Conservation (phyloP, 1,284 basidiomycete species). For the Cryptococcus floricola region DNA sequence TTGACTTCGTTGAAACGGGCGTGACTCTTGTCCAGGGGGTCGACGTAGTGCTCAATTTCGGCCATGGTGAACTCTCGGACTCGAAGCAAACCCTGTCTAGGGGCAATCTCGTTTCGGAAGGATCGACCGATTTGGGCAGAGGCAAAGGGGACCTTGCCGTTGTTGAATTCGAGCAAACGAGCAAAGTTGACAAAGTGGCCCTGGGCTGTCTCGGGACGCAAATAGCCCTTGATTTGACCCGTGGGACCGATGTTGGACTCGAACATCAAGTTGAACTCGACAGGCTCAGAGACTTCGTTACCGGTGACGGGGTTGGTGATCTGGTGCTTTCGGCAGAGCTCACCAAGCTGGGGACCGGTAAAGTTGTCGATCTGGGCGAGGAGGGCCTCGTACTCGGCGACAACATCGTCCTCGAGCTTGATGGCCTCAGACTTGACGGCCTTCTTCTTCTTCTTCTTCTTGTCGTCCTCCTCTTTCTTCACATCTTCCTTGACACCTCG, state of each 20-base stretch:
- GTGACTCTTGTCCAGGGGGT: constrained; percentile 89
- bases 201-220: constrained; percentile 97
- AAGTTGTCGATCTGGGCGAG: constrained; percentile 97
- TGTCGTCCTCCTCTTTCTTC: constrained; percentile 59
- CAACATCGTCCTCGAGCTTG: constrained; percentile 71
- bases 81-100: constrained; percentile 89
- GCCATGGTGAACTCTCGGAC: constrained; percentile 99
- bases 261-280: constrained; percentile 99
- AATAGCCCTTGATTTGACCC: constrained; percentile 91
- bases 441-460: constrained; percentile 80
- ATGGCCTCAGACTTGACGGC: constrained; percentile 70
- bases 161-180: constrained; percentile 96
- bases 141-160: constrained; percentile 91
- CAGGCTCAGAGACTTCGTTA: constrained; percentile 87
- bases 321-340: constrained; percentile 75
- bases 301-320: constrained; percentile 89
- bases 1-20: constrained; percentile 76
- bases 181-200: constrained; percentile 99
- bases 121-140: constrained; percentile 94
- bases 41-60: constrained; percentile 98
- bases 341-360: constrained; percentile 80
- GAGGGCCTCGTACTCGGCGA: constrained; percentile 72
- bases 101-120: constrained; percentile 98
- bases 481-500: constrained; percentile 61
- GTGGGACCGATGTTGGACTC: constrained; percentile 95